Base-by-base conservation (phyloP, 2,329 filamentous ascomycete species). In the Magnaporthiopsis poae region DNA sequence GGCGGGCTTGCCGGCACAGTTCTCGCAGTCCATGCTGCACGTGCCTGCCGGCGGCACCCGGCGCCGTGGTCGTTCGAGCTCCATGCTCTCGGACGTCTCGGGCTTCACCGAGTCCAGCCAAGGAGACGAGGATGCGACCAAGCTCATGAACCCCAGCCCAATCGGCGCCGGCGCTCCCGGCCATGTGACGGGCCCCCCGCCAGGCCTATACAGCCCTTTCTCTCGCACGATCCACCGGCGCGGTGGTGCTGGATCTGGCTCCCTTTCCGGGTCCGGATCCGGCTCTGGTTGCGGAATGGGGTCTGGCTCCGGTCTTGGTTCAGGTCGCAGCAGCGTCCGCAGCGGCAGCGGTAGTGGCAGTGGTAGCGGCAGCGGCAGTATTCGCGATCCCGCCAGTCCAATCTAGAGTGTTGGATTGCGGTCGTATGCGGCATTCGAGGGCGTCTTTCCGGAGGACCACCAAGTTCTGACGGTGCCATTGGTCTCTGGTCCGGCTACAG, bases 11-110 rank as follows among this genome's bases (percentile, higher is more conserved):
- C 59, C 56, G 11, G 39, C 25, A 9, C 52, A 60, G 60, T 61
- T 52, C 64, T 36, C 33, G 18, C 82, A 80, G 73, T 56, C 46
- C 18, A 56, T 25, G 46, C 46, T 56, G 0, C 46, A 56, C 9
- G 46, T 56, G 46, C 46, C 46, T 9, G 46, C 46, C 21, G 46
- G 21, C 11, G 21, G 18, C 46, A 25, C 21, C 21, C 18, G 46
- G 46, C 77, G 79, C 36, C 77, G 86, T 61, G 86, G 85, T 29
- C 83, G 86, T 63, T 88, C 86, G 36, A 88, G 85, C 12, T 88
- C 85, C 67, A 89, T 89, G 86, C 81, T 89, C 2, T 88, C 86
- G 71, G 83, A 88, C 71, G 78, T 88, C 3, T 88, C 85, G n/a
- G 86, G 86, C 27, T 87, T 88, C 71, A 89, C 86, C 9, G 85